Conservation (phyloP, 2,329 filamentous ascomycete species). For the Elsinoe arachidis region DNA sequence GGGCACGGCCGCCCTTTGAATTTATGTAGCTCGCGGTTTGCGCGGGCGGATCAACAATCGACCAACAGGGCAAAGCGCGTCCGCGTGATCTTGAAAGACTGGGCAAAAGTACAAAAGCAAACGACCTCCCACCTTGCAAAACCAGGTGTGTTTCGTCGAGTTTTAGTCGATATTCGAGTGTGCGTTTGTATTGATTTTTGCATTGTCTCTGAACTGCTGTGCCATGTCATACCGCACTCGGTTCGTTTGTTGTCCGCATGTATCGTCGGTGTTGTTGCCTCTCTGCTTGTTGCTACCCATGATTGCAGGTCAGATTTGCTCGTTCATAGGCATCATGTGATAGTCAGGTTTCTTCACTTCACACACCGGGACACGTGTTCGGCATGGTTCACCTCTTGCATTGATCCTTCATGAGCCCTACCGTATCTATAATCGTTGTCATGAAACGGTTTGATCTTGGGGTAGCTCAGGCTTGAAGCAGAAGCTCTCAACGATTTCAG, state of each 20-base stretch:
- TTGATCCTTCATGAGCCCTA: neutral
- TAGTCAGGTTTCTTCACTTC: neutral
- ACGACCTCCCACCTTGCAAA: neutral
- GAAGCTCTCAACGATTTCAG: slow-evolving; percentile 7
- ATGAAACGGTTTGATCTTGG: neutral
- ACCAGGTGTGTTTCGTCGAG: neutral
- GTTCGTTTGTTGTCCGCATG: neutral
- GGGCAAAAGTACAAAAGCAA: neutral
- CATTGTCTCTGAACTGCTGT: neutral
- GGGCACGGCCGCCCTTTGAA: neutral
- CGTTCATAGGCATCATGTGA: neutral
- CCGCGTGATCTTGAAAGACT: slow-evolving; percentile 2
- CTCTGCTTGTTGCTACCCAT: neutral
- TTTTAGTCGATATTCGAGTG: neutral
- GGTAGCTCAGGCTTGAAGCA: neutral
- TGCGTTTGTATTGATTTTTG: neutral
- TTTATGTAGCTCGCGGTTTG: slow-evolving; percentile 3
- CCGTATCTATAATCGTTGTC: slow-evolving; percentile 2
- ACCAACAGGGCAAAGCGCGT: neutral
- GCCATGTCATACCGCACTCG: neutral
- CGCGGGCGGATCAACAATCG: neutral
- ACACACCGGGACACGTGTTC: neutral
- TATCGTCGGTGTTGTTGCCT: neutral
- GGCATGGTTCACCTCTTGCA: neutral
- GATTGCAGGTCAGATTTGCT: neutral